Conservation (phyloP, 2,329 filamentous ascomycete genomes). For the Didymella pomorum region DNA sequence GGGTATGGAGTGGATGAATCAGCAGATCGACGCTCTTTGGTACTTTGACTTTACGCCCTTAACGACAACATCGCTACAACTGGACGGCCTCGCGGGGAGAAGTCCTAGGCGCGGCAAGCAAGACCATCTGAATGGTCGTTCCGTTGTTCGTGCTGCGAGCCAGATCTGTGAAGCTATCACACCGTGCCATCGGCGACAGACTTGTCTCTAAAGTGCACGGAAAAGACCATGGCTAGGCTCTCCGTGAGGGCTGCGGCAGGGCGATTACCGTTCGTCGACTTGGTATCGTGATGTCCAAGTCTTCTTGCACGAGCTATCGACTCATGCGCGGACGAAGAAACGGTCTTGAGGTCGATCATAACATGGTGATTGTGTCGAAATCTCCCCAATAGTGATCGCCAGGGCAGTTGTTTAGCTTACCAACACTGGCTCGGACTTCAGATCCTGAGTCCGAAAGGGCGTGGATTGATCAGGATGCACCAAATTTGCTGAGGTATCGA, state of each 20-base stretch:
- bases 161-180: conserved; percentile 8
- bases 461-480: neutral
- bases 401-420: neutral
- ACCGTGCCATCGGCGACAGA: conserved; percentile 8
- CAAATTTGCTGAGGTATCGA: neutral
- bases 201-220: conserved; percentile 1
- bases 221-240: neutral
- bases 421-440: neutral
- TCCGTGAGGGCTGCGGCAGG: neutral
- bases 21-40: conserved; percentile 24
- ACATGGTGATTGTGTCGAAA: neutral
- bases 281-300: neutral
- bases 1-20: conserved; percentile 27
- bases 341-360: neutral
- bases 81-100: conserved; percentile 1
- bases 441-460: neutral
- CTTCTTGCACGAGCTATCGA: neutral
- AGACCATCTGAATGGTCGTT: conserved; percentile 15
- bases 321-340: conserved; percentile 3
- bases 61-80: neutral
- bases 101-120: conserved; percentile 6
- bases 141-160: conserved; percentile 3
- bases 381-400: conserved; percentile 6
- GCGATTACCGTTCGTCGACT: neutral
- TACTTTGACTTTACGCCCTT: conserved; percentile 9